Conservation (phyloP, 129 eudicot species). For the Silybum marianum region DNA sequence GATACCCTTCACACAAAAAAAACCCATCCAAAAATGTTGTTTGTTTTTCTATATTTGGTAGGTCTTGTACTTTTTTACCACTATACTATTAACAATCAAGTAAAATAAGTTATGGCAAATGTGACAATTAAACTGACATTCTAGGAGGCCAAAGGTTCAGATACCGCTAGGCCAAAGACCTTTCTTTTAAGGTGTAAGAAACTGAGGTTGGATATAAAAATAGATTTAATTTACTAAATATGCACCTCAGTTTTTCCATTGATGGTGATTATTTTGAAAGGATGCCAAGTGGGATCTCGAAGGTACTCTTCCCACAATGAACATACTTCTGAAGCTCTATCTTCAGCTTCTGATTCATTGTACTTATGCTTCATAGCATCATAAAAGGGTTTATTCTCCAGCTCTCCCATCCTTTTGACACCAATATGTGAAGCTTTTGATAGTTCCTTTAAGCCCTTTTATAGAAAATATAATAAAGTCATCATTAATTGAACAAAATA, state of each 20-base stretch:
- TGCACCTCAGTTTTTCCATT: constrained; percentile 57
- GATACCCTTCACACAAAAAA: too few relatives aligned
- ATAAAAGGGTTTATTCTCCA: constrained; percentile 34
- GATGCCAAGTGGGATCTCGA: constrained; percentile 51
- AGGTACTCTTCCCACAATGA: constrained; percentile 43
- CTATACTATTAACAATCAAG: too few relatives aligned
- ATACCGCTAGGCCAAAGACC: too few relatives aligned
- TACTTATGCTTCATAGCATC: constrained; percentile 39
- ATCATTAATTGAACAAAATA: not conserved
- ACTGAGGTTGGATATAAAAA: not conserved
- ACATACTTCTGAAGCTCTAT: constrained; percentile 40
- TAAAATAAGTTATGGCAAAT: too few relatives aligned
- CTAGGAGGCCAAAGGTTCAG: too few relatives aligned
- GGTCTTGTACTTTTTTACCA: too few relatives aligned
- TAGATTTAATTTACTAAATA: constrained; percentile 15
- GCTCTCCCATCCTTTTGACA: constrained; percentile 54
- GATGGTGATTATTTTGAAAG: constrained; percentile 37
- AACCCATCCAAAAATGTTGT: too few relatives aligned
- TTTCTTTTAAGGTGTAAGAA: too few relatives aligned
- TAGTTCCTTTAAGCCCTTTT: constrained; percentile 33
- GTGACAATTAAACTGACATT: too few relatives aligned
- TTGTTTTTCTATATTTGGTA: too few relatives aligned
- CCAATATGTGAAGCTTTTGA: constrained; percentile 30
- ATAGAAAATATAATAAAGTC: constrained; percentile 3
- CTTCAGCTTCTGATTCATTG: constrained; percentile 21